These are phyloP conservation scores for Arthrobotrys sinensis DNA, from an alignment of 2,329 filamentous ascomycete genomes.

Conservation along the genomic window DNA sequence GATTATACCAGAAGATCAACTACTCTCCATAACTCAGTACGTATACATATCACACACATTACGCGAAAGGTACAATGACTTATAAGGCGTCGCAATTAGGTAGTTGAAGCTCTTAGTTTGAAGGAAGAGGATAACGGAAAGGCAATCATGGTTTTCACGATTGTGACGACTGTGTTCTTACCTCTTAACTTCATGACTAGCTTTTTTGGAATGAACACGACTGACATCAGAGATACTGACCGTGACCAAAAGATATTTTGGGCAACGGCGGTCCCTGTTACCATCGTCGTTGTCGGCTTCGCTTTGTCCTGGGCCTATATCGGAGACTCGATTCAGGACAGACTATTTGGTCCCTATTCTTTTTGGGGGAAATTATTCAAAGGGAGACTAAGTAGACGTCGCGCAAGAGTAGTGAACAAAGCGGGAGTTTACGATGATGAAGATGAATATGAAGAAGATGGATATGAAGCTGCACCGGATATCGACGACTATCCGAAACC, in stretches of 20 bases:
- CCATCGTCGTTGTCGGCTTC: slow-evolving; percentile 67
- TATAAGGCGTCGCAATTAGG: slow-evolving; percentile 21
- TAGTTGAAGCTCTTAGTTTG: slow-evolving; percentile 39
- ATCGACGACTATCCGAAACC: background rate
- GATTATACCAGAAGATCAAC: background rate
- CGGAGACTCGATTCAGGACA: slow-evolving; percentile 51
- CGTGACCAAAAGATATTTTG: slow-evolving; percentile 71
- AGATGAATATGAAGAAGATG: background rate
- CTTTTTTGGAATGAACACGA: slow-evolving; percentile 73
- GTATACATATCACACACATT: background rate
- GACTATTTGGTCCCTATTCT: slow-evolving; percentile 27
- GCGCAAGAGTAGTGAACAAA: background rate
- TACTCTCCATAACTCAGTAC: background rate
- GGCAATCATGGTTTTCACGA: slow-evolving; percentile 71
- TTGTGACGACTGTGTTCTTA: slow-evolving; percentile 71
- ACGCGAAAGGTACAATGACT: background rate
- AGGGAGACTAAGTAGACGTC: background rate
- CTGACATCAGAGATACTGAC: slow-evolving; percentile 71
- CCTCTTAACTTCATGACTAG: slow-evolving; percentile 70
- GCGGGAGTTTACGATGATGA: background rate
- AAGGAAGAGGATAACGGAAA: slow-evolving; percentile 70
- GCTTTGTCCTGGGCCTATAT: slow-evolving; percentile 61
- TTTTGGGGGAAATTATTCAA: background rate
- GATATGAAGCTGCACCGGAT: background rate
- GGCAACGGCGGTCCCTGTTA: slow-evolving; percentile 71